Conservation (phyloP, 345 rosid genomes). For the Rhodomyrtus tomentosa region DNA sequence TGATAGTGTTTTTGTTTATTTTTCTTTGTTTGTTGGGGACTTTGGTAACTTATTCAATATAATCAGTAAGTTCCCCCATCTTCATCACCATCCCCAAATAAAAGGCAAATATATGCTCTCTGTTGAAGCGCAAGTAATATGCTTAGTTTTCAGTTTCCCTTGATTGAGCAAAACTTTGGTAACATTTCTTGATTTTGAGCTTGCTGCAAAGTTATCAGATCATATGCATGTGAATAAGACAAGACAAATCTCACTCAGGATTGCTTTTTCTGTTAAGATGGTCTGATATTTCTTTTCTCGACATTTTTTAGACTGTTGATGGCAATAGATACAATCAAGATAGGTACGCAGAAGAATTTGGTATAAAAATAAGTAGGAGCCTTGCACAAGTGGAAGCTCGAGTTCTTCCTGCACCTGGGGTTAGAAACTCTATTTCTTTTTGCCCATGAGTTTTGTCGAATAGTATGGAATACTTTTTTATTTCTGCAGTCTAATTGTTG, state of each 20-base stretch:
- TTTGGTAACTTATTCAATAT: background rate
- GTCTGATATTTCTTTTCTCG: background rate
- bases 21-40: background rate
- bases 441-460: background rate
- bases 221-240: background rate
- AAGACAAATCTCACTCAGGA: background rate
- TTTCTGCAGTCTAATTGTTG: background rate
- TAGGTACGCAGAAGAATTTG: slow-evolving; percentile 79
- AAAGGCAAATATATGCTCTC: background rate
- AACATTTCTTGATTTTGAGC: background rate
- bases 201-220: background rate
- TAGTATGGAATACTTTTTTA: background rate
- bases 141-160: background rate
- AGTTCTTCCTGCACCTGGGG: slow-evolving; percentile 87
- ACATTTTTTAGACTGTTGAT: slow-evolving; percentile 38
- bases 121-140: background rate
- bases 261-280: background rate
- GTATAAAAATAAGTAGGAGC: slow-evolving; percentile 61
- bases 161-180: background rate
- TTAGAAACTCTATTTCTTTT: slow-evolving; percentile 5
- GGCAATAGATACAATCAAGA: slow-evolving; percentile 65
- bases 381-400: slow-evolving; percentile 93
- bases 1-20: background rate
- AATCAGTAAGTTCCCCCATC: background rate
- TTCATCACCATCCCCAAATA: background rate